Percentiles rank a stretch among this genome's conserved stretches.
Conservation (phyloP, 495 filamentous ascomycete genomes). For the Lasiosphaeria hispida region DNA sequence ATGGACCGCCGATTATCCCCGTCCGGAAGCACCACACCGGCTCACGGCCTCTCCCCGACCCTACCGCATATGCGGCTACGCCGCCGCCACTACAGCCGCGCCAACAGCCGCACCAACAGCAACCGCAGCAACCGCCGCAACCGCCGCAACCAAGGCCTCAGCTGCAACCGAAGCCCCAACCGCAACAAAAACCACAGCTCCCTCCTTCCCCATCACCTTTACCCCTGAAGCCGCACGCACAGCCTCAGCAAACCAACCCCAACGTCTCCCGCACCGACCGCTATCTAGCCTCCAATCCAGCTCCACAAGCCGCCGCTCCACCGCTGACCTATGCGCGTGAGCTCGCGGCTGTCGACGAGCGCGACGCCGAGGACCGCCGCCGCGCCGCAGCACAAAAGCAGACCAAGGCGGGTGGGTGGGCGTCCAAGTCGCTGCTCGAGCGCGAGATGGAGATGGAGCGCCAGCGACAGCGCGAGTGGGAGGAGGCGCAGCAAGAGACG, state of each 20-base stretch:
- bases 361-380: constrained; percentile 66
- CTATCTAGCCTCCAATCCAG: constrained; percentile 41
- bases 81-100: constrained; percentile 16
- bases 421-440: constrained; percentile 79
- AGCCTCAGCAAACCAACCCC: constrained; percentile 16
- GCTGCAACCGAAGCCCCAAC: constrained; percentile 24
- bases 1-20: constrained; percentile 27
- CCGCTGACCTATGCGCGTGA: constrained; percentile 57
- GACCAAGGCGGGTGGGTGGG: constrained; percentile 73
- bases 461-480: constrained; percentile 91
- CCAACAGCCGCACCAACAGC: constrained; percentile 7
- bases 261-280: constrained; percentile 44
- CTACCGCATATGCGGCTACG: constrained; percentile 29
- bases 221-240: constrained; percentile 3
- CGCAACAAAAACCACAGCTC: constrained; percentile 31
- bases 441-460: constrained; percentile 96
- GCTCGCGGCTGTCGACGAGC: constrained; percentile 56
- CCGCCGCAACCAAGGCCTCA: constrained; percentile 15
- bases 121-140: constrained; percentile 8
- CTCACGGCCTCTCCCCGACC: constrained; percentile 33
- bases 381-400: constrained; percentile 61
- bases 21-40: constrained; percentile 30
- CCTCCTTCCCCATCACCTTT: constrained; percentile 24
- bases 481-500: constrained; percentile 78
- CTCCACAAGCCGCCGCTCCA: constrained; percentile 31